Percentiles rank a stretch among this genome's conserved stretches.
phyloP scores from a whole-genome alignment of 768 basidiomycete species.

The Gymnopilus junonius region DNA sequence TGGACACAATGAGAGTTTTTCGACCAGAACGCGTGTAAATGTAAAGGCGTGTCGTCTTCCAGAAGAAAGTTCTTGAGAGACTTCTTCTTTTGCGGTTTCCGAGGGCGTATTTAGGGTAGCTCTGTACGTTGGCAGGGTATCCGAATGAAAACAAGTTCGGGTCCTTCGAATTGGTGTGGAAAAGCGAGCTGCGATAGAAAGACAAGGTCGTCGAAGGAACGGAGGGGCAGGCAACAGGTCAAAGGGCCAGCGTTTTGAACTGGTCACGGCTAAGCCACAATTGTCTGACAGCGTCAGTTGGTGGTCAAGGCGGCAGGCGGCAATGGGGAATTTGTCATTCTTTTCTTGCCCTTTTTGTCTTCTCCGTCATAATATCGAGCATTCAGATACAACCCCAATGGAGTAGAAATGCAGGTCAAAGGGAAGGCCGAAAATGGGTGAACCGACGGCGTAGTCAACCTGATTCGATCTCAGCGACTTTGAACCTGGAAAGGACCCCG shows the following conservation, averaged over 20 bases:
- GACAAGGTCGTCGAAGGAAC: background rate
- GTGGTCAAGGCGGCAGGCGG: conserved; percentile 1
- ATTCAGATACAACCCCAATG: conserved; percentile 4
- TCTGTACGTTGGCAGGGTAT: background rate
- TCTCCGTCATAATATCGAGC: conserved; percentile 2
- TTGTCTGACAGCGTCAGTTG: background rate
- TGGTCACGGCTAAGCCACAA: background rate
- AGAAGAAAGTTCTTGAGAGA: background rate
- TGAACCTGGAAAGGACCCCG: background rate
- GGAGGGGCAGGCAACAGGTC: background rate
- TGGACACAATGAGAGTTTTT: background rate
- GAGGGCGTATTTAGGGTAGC: background rate
- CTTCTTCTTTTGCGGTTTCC: background rate
- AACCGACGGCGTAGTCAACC: background rate
- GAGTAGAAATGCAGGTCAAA: background rate
- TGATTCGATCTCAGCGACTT: conserved; percentile 3
- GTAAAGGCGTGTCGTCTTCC: background rate
- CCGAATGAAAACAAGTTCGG: background rate
- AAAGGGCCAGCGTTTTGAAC: background rate
- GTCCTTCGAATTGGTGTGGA: background rate
- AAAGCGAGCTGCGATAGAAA: background rate
- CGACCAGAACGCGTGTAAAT: background rate
- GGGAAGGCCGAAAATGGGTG: background rate
- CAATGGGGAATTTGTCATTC: background rate
- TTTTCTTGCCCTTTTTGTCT: no score